Conservation (phyloP, 73 alveolate species). For the Tetrahymena thermophila region DNA sequence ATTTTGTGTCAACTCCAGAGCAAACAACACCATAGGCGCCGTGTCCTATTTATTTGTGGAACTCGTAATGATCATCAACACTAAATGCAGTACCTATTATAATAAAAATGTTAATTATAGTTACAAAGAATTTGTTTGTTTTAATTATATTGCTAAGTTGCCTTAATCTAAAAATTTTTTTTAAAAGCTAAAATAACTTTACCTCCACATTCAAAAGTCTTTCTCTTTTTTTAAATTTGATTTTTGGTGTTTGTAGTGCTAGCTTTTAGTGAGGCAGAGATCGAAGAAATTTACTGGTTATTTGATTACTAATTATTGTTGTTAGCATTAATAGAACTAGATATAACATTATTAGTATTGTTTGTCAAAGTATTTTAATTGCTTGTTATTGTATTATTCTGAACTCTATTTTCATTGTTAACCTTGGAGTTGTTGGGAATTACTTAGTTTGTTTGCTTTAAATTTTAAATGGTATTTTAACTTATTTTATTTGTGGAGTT, state of each 20-base stretch:
- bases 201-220: not conserved
- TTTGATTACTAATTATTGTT: not conserved
- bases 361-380: not conserved
- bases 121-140: too few species aligned
- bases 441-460: not conserved
- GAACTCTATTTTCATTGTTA: not conserved
- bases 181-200: not conserved
- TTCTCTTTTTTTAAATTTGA: not conserved
- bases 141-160: too few species aligned
- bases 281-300: not conserved
- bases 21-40: slow-evolving; percentile 93
- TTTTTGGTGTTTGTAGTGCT: not conserved
- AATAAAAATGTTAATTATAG: not conserved
- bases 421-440: not conserved
- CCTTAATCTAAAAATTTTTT: not conserved
- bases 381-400: not conserved
- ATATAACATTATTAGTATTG: not conserved
- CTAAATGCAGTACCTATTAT: slow-evolving; percentile 50
- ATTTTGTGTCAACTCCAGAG: slow-evolving; percentile 70
- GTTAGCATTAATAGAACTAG: not conserved
- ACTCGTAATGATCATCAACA: slow-evolving; percentile 66
- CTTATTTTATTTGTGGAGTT: not conserved
- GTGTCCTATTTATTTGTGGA: slow-evolving; percentile 67
- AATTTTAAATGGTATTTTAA: not conserved
- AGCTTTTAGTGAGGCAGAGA: not conserved